These are phyloP conservation scores for Gossypium aridum DNA, from an alignment of 441 rosid species.

Conservation along the genomic window DNA sequence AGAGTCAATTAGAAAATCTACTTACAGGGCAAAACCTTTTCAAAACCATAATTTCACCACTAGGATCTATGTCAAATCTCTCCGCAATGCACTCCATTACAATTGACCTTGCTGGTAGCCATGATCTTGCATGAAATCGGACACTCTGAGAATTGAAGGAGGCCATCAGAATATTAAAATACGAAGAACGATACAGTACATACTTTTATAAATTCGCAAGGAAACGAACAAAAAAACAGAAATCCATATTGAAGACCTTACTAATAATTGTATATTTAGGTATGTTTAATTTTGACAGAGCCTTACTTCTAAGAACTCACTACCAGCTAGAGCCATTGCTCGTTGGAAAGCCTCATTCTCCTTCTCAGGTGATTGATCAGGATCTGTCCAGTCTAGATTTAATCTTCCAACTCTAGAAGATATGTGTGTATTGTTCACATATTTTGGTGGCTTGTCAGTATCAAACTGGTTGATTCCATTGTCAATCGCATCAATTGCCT, in stretches of 20 bases:
- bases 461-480: conserved; percentile 81
- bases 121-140: conserved; percentile 63
- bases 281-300: conserved; percentile 2
- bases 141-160: conserved; percentile 42
- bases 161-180: background rate
- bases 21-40: conserved; percentile 77
- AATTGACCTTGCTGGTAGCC: conserved; percentile 85
- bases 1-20: background rate
- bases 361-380: conserved; percentile 81
- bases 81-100: conserved; percentile 63
- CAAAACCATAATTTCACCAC: conserved; percentile 82
- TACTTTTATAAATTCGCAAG: background rate
- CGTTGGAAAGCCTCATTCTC: conserved; percentile 79
- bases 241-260: background rate
- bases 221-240: background rate
- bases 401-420: conserved; percentile 85
- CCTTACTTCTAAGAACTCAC: conserved; percentile 79
- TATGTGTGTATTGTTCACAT: conserved; percentile 78
- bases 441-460: conserved; percentile 75
- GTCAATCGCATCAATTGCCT: conserved; percentile 91
- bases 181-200: background rate
- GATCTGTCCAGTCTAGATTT: conserved; percentile 88
- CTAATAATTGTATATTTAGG: background rate
- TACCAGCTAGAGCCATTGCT: conserved; percentile 79
- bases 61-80: conserved; percentile 55